phyloP scores from a whole-genome alignment of 345 rosid genomes.

The Eucalyptus sideroxylon region DNA sequence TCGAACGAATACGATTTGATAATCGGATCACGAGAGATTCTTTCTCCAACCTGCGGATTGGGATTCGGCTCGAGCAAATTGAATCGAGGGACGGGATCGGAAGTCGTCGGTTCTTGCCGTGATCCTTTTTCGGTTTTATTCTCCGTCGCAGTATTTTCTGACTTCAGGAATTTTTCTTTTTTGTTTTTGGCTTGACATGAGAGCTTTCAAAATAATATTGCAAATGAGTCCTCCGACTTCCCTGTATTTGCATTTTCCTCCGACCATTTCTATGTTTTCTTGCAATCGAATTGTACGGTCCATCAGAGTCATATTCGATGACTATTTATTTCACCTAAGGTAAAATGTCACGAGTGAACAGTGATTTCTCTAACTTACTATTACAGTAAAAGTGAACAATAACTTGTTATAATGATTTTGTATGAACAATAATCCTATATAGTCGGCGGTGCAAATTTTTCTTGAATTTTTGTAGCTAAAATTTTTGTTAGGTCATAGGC shows the following conservation, averaged over 20 bases:
- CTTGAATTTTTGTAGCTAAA: background rate
- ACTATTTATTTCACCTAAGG: background rate
- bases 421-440: too few species aligned
- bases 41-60: background rate
- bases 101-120: background rate
- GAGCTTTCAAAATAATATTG: background rate
- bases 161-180: background rate
- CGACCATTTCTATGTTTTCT: background rate
- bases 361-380: too few species aligned
- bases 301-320: background rate
- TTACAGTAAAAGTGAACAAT: too few species aligned
- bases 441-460: too few species aligned
- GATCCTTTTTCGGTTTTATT: background rate
- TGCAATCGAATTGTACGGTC: background rate
- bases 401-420: accelerated
- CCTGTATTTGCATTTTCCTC: background rate
- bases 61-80: background rate
- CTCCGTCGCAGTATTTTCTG: background rate
- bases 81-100: background rate
- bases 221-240: background rate
- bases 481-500: background rate
- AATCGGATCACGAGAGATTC: background rate
- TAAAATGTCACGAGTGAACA: too few species aligned
- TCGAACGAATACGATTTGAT: background rate
- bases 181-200: background rate